Evolutionary conservation across 352 stramenopile genomes (phyloP), one percentile per base, ranked within the genome.

Genomic region (Hyphochytrium catenoides): DNA sequence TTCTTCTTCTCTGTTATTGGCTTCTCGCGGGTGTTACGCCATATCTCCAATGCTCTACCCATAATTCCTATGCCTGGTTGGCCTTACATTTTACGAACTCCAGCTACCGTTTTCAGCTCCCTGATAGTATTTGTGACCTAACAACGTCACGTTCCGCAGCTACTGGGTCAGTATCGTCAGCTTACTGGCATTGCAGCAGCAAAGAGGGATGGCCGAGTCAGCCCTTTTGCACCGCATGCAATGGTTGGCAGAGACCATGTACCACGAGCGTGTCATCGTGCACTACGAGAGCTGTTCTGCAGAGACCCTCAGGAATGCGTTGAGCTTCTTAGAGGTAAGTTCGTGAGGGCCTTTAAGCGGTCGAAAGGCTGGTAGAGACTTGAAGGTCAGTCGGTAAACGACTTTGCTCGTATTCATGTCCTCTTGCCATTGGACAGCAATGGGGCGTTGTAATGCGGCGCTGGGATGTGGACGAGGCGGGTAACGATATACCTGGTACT

Each of bases 261-360:
- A 79, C 51, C 68, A 83, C 41, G 68, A 83, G 36, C 67, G 62
- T 26, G 50, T 79, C 31, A 73, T 83, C 41, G 59, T 60, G 31
- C 75, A 78, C 41, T 83, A 83, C 48, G 66, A 83, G 42, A 77
- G 64, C 36, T 83, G 68, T 40, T 78, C 68, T 25, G 57, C 71
- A 14, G 66, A 75, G 47, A 83, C 68, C 27, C 49, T 83, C 31
- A 59, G 75, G 42, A 83, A 83, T 33, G 68, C 68, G 6, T 32
- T 83, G 31, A 25, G 52, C 12, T 54, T 68, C 32, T 53, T 83
- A 3, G 51, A 73, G 28, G 59, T 41, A 54, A 3, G 62, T 83
- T 12, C 49, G 79, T 28, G 43, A 67, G 35, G 52, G 51, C 24
- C 31, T 46, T 61, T 39, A 33, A 48, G 31, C 25, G 26, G 11